Evolutionary conservation across 495 filamentous ascomycete genomes (phyloP), one percentile per base, ranked within the genome.

Genomic region (Trichoderma parareesei): DNA sequence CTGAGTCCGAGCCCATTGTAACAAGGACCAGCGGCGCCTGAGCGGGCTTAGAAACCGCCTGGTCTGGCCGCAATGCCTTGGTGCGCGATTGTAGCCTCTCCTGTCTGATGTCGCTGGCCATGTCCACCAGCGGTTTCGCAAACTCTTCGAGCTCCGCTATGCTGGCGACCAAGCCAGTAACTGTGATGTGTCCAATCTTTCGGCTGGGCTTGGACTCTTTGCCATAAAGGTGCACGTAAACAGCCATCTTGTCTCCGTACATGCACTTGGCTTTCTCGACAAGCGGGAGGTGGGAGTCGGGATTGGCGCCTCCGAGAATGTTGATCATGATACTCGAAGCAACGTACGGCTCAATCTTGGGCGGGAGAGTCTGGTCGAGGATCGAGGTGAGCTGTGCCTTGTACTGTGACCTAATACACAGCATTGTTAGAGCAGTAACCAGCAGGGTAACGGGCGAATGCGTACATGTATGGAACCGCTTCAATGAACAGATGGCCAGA

Each of bases 401-500:
- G 74, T 90, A 98, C 74, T 98, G 94, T 20, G 92, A 97, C 46
- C 46, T 49, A 18, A 9, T 18, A 49, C 20, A 18, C 46, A 9
- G 3, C 27, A 0, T 27, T 27, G 27, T 27, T 27, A 27, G 27
- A 27, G 27, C 27, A 27, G 27, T 27, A 27, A 49, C 16, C 7
- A 8, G 7, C 9, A 49, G 16, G 18, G 14, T 6, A 18, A 20
- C n/a, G 6, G 8, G 18, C 20, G 5, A 5, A 6, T 18, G 4
- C 46, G 4, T 20, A 49, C 66, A 94, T 80, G 49, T 82, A 78
- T 0, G 85, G 84, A 65, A 95, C 92, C 40, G 90, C 90, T 80
- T 98, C 94, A 69, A 98, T 98, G 27, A 91, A 97, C 78, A 94
- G 95, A 76, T 98, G 94, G 14, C 94, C 94, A 1, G 91, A 96